Base-by-base conservation (phyloP, 164 flowering plant species). In the Tetrastigma voinierianum region DNA sequence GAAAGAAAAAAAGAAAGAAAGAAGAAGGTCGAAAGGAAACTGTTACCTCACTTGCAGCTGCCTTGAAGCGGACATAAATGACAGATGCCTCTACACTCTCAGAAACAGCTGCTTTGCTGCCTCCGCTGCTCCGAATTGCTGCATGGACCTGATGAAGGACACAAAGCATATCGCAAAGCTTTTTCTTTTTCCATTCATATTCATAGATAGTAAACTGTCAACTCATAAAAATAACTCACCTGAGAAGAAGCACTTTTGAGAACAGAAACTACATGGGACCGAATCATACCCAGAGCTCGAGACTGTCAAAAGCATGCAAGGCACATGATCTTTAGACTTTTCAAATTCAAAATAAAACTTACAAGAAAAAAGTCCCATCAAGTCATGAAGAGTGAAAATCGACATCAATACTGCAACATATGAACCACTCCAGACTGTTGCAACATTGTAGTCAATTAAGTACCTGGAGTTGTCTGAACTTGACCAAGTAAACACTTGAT, bases 391-490 rank as follows among this genome's bases (percentile, higher is more conserved):
- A 10, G 45, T 32, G n/a, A 19, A 51, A 43, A 43, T 13, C 11
- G 24, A 14, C 40, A 67, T 32, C 40, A 20, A 15, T n/a, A 51
- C 45, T 32, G 24, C 43, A 51, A 45, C n/a, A n/a, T 48, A 56
- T 47, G 49, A 68, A 48, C 25, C 21, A 43, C 5, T 17, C 16
- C 19, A 13, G 14, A 49, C 46, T 59, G 51, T 12, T 1, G 53
- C 1, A 46, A 56, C 7, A 54, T 60, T 48, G 51, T 4, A 49
- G 61, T 51, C 40, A 48, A 18, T 18, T 57, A 48, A 40, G 45
- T 80, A 90, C 97, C 97, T 95, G 99, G 40, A 92, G 90, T 70
- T 92, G 99, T 49, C 91, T 86, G 78, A 95, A 95, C 79, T 90
- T 82, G 69, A 92, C 88, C 87, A 89, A 76, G 78, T 90, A 95